Evolutionary conservation across 768 basidiomycete genomes (phyloP), one percentile per base, ranked within the genome.

Genomic region (Leccinum subgranulosum): DNA sequence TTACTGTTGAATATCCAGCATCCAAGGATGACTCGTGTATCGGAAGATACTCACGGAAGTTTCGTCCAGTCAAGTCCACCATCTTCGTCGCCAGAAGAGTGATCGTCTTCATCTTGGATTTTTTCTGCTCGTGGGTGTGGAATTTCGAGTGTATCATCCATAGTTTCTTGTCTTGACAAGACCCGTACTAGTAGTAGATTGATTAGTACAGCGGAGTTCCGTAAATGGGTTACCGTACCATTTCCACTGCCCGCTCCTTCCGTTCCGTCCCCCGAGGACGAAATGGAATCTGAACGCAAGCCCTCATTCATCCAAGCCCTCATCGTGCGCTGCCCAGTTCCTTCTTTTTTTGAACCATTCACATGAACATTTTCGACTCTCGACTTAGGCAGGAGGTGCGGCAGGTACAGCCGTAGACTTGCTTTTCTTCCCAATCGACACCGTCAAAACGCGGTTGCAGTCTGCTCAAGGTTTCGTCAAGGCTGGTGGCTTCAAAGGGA

Each of bases 341-440:
- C 39, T 47, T 64, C 43, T 51, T 52, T 47, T 28, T 45, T 3
- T 10, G 59, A 55, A 53, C n/a, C 49, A 19, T 25, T 43, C 41
- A n/a, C 58, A 59, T 55, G 55, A 59, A 60, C 58, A 56, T 58
- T 54, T 25, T 27, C 49, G 54, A 62, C 34, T 39, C 43, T 55
- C 50, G 50, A 56, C 57, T 29, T 64, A 94, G 90, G 88, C 92
- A 45, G 94, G 96, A 25, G 95, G 90, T 21, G 71, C 87, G n/a
- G 93, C 97, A 31, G 96, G 96, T 27, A 89, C 92, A 8, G 81
- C 93, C 2, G 96, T 98, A 17, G 96, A 99, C 75, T 81, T 98
- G 47, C 81, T 97, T 21, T 95, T 99, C 77, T 99, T 94, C 72
- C 96, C 96, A 2, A 85, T 99, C 56, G 96, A 99, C 75, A 97